Base-by-base conservation (phyloP, 306 rosid species). In the Rubus idaeus region DNA sequence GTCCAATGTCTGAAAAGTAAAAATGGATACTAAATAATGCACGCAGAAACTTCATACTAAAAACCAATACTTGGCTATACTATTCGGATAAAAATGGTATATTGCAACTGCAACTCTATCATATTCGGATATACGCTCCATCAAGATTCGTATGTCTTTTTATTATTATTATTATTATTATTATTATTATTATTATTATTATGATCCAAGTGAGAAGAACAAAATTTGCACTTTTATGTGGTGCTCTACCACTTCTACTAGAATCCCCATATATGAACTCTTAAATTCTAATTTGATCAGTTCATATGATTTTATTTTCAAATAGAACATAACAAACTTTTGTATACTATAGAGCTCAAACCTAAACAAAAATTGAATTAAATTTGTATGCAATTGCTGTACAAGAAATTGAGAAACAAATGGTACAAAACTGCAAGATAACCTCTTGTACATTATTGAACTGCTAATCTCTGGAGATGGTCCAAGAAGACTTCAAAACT, bases 401-500 rank as follows among this genome's bases (percentile, higher is more conserved):
- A 84, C 90, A 87, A 63, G 49, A 5, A 76, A 80, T 79, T 37
- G 50, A 40, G 51, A 46, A 51, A 23, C 69, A 65, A 72, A 83
- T 46, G 16, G 23, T 83, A 80, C 89, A 83, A 81, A 83, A 75
- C 60, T 75, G 79, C 73, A 40, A 60, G 64, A 41, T 40, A 49
- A 52, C 71, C 50, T 64, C 11, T 30, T 66, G 66, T 53, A 56
- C 73, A 77, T 78, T 76, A 95, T 81, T 95, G 97, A 89, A 92
- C 97, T 8, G 90, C 96, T 87, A 95, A 78, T 92, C 99, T 95
- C 87, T 92, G 96, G 45, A 92, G 93, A 87, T 95, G 99, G 80
- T 95, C 97, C 77, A 92, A 81, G 88, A 95, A 95, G 70, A 95
- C 97, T 82, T 95, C 97, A 78, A 95, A 95, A 81, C 99, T 86